Evolutionary conservation across 306 rosid species (phyloP).

Genomic region (Vigna nakashimae): DNA sequence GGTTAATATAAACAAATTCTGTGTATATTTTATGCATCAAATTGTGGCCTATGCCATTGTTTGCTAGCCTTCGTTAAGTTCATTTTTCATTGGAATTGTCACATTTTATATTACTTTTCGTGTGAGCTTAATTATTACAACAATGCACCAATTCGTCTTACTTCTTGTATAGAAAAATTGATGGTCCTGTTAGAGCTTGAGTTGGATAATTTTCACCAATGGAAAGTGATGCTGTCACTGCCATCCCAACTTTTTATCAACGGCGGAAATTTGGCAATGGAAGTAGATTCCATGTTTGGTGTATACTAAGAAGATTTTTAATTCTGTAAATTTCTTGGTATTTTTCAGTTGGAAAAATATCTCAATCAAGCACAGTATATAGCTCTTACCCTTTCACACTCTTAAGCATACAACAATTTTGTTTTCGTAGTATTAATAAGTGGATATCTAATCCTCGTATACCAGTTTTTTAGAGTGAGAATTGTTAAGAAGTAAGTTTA

Average conservation of each 20-base stretch:
- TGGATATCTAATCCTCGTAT: too few relatives aligned
- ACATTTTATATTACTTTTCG: conserved; percentile 6
- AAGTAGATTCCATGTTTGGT: background rate
- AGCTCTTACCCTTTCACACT: conserved; percentile 31
- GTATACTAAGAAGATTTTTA: background rate
- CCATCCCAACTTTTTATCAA: background rate
- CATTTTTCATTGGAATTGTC: conserved; percentile 51
- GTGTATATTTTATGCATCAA: conserved; percentile 24
- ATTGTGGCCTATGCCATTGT: conserved; percentile 37
- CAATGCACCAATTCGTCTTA: background rate
- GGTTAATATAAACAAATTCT: conserved; percentile 33
- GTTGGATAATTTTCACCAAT: background rate
- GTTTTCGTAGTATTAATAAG: too few relatives aligned
- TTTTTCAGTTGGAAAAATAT: conserved; percentile 22
- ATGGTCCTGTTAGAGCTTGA: background rate
- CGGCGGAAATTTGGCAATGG: background rate
- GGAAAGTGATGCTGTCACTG: conserved; percentile 9
- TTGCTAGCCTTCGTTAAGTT: conserved; percentile 45
- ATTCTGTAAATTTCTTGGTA: background rate
- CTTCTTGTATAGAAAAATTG: background rate
- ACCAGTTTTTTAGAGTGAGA: too few relatives aligned
- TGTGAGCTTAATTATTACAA: background rate
- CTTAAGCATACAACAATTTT: background rate
- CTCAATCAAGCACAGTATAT: conserved; percentile 30
- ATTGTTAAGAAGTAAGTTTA: too few relatives aligned